These are phyloP conservation scores for Gossypium longicalyx DNA, from an alignment of 345 rosid genomes.

Conservation along the genomic window DNA sequence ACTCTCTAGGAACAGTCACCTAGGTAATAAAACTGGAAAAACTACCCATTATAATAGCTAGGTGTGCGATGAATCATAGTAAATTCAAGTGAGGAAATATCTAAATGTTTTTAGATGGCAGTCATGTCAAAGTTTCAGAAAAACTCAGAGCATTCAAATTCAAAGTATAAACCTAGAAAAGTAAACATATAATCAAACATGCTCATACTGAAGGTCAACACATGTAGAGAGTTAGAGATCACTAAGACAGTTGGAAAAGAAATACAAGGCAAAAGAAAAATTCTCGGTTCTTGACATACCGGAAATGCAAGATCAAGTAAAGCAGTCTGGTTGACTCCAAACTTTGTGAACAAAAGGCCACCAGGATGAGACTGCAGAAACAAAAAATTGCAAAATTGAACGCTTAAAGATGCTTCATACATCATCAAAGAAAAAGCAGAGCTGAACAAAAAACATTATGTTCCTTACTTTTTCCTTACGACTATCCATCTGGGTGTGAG, in stretches of 20 bases:
- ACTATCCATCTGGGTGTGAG: slow-evolving; percentile 81
- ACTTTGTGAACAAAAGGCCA: slow-evolving; percentile 84
- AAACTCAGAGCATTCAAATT: not conserved
- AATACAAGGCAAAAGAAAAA: not conserved
- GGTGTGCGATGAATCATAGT: too few relatives aligned
- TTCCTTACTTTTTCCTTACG: slow-evolving; percentile 84
- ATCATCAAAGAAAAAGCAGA: not conserved
- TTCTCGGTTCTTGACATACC: slow-evolving; percentile 34
- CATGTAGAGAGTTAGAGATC: not conserved
- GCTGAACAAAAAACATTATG: not conserved
- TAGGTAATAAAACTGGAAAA: not conserved
- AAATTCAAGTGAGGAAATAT: not conserved
- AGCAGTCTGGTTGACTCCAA: slow-evolving; percentile 91
- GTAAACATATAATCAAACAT: not conserved
- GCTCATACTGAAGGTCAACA: not conserved
- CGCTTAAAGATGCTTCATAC: not conserved
- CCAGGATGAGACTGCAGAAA: slow-evolving; percentile 84
- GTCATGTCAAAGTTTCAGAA: not conserved
- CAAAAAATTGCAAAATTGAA: not conserved
- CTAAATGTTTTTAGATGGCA: not conserved
- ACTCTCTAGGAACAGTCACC: not conserved
- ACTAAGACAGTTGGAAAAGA: not conserved
- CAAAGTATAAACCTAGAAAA: not conserved
- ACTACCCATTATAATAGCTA: not conserved
- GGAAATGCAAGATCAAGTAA: slow-evolving; percentile 89